phyloP scores from a whole-genome alignment of 306 rosid species.

The Pachyrhizus erosus region DNA sequence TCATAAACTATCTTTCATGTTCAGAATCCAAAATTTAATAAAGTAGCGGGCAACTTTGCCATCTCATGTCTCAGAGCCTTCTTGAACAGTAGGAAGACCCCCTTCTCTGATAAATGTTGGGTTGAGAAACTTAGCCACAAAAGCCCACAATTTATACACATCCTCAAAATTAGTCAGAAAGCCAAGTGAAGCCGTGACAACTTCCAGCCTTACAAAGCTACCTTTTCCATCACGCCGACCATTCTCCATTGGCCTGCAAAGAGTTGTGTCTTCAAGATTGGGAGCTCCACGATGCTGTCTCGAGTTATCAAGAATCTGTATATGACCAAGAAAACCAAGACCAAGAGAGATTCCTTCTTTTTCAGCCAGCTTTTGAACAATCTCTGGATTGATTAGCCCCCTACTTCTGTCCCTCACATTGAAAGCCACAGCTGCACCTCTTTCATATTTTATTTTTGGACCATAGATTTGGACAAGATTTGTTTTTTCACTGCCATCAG shows the following conservation, averaged over 20 bases:
- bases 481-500: constrained; percentile 55
- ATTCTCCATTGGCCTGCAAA: constrained; percentile 85
- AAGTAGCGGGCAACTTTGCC: background rate
- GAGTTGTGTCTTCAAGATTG: constrained; percentile 67
- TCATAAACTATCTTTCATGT: constrained; percentile 38
- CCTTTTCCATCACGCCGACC: constrained; percentile 66
- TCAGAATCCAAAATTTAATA: constrained; percentile 44
- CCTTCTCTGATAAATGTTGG: constrained; percentile 71
- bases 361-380: constrained; percentile 93
- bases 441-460: constrained; percentile 91
- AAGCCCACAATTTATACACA: constrained; percentile 91
- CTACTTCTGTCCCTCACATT: constrained; percentile 72
- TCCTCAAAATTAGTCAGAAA: constrained; percentile 95
- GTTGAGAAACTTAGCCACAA: constrained; percentile 87
- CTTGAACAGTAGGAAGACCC: constrained; percentile 77
- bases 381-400: constrained; percentile 82
- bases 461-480: constrained; percentile 87
- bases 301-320: constrained; percentile 65
- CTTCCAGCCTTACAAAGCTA: constrained; percentile 77
- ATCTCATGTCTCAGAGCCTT: constrained; percentile 67
- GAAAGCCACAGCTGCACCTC: constrained; percentile 98
- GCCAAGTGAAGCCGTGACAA: constrained; percentile 87
- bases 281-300: constrained; percentile 59
- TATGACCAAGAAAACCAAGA: constrained; percentile 85
- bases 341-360: constrained; percentile 90